A percentile compares a stretch with the other conserved stretches of the same genome.
Conservation (phyloP, 2,329 filamentous ascomycete species). For the Aspergillus brasiliensis region DNA sequence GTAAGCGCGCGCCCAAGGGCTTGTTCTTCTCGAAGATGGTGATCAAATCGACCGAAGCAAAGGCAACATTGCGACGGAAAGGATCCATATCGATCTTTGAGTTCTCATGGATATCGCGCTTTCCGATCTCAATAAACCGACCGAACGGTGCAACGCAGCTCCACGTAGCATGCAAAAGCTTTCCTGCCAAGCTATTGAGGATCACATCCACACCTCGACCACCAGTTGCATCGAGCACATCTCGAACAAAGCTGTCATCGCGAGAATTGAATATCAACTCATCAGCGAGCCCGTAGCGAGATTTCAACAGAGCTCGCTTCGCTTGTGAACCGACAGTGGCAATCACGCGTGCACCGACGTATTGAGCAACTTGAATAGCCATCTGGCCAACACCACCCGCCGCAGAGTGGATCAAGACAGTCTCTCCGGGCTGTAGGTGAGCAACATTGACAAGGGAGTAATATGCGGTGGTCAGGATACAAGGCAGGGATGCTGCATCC, state of each 20-base stretch:
- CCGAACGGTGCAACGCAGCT: not conserved
- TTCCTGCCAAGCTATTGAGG: not conserved
- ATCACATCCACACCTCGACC: not conserved
- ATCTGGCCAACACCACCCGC: conserved; percentile 6
- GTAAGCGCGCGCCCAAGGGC: not conserved
- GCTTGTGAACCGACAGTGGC: not conserved
- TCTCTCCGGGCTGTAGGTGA: not conserved
- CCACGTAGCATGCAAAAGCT: not conserved
- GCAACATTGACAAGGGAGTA: conserved; percentile 3
- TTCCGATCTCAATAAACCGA: conserved; percentile 5
- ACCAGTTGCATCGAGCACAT: not conserved
- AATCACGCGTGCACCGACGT: not conserved
- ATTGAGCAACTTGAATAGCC: conserved; percentile 1
- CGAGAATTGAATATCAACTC: not conserved
- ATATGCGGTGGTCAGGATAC: not conserved
- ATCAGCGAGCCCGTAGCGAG: not conserved
- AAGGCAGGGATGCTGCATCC: not conserved
- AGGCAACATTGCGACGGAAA: not conserved
- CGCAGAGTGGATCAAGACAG: conserved; percentile 4
- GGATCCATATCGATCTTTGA: not conserved
- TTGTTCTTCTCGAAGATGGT: not conserved
- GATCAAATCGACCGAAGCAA: not conserved
- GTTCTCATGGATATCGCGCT: not conserved
- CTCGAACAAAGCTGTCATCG: not conserved
- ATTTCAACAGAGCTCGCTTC: not conserved